A percentile compares a stretch with the other conserved stretches of the same genome.
phyloP scores from a whole-genome alignment of 306 rosid species.

The Glycine latifolia region DNA sequence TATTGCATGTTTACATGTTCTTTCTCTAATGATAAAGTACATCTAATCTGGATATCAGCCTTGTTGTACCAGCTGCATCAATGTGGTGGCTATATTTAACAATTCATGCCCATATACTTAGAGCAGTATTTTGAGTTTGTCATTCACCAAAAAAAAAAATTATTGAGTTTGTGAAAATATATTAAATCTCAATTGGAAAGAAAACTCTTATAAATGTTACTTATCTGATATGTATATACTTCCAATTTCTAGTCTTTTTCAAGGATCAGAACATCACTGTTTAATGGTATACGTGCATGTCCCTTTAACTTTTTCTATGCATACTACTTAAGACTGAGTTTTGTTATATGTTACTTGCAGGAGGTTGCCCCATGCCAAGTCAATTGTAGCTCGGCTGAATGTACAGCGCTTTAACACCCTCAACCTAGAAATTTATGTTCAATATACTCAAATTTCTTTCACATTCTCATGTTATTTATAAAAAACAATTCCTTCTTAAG shows the following conservation, averaged over 20 bases:
- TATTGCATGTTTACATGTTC: background rate
- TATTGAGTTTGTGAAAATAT: background rate
- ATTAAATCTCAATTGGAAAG: background rate
- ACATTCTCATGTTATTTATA: conserved; percentile 50
- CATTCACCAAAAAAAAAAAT: no score
- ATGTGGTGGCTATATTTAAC: no score
- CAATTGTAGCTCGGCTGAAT: conserved; percentile 57
- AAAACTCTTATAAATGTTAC: no score
- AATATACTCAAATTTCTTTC: conserved; percentile 50
- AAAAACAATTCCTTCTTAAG: conserved; percentile 30
- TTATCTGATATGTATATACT: no score
- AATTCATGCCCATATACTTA: no score
- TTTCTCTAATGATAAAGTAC: background rate
- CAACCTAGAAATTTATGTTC: conserved; percentile 46
- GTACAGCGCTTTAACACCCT: conserved; percentile 71
- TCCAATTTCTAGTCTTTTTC: no score
- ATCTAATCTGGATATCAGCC: background rate
- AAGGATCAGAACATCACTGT: no score
- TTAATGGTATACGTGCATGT: no score
- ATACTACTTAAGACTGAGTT: conserved; percentile 18
- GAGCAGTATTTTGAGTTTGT: background rate
- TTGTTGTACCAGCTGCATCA: no score
- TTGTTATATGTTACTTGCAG: conserved; percentile 57
- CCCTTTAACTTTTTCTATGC: no score
- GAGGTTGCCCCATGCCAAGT: conserved; percentile 58